phyloP scores from a whole-genome alignment of 148 eudicot species.

The Heliamphora exappendiculata region DNA sequence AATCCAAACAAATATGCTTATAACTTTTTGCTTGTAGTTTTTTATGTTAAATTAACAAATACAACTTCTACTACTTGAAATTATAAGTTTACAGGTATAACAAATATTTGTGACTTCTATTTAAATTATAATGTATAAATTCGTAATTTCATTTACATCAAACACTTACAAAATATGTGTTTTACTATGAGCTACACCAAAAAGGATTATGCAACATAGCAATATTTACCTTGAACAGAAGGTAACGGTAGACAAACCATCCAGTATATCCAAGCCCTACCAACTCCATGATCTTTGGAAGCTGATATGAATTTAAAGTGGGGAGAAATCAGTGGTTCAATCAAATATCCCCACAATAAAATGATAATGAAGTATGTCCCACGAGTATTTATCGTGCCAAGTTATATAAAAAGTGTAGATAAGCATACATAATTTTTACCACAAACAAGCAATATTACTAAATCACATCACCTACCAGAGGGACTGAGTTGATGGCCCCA shows the following conservation, averaged over 20 bases:
- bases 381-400: not conserved
- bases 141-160: too few species aligned
- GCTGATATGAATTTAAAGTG: conserved; percentile 37
- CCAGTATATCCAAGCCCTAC: conserved; percentile 98
- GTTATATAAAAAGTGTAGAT: not conserved
- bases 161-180: too few species aligned
- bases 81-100: too few species aligned
- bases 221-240: conserved; percentile 81
- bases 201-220: not conserved
- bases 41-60: too few species aligned
- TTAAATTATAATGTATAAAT: too few species aligned
- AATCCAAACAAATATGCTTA: too few species aligned
- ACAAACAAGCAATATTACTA: not conserved
- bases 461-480: conserved; percentile 49
- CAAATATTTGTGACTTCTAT: too few species aligned
- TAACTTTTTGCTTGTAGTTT: too few species aligned
- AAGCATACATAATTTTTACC: not conserved
- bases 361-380: not conserved
- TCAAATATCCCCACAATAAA: not conserved
- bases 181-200: not conserved
- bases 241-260: conserved; percentile 99
- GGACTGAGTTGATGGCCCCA: conserved; percentile 91
- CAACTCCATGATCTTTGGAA: conserved; percentile 96
- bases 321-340: not conserved
- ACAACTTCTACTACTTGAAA: too few species aligned